phyloP scores from a whole-genome alignment of 129 eudicot species.

The Mikania micrantha region DNA sequence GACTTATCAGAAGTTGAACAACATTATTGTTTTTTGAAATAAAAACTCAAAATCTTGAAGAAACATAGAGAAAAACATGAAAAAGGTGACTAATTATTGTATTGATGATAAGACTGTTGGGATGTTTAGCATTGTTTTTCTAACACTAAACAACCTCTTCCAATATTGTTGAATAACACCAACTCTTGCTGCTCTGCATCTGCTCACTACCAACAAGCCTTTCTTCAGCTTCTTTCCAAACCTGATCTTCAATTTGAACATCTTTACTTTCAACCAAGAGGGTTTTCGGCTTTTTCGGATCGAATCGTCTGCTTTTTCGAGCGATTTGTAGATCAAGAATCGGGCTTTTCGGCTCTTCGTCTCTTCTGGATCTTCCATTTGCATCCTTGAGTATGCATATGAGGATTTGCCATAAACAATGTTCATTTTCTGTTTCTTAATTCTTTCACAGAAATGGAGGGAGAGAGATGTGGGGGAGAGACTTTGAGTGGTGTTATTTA shows the following conservation, averaged over 20 bases:
- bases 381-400: conserved; percentile 46
- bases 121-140: conserved; percentile 23
- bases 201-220: conserved; percentile 27
- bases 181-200: conserved; percentile 23
- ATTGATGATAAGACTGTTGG: conserved; percentile 24
- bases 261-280: conserved; percentile 37
- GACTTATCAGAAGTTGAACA: neutral
- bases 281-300: conserved; percentile 29
- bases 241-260: conserved; percentile 39
- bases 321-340: conserved; percentile 49
- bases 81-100: neutral
- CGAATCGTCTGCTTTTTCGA: conserved; percentile 32
- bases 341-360: conserved; percentile 39
- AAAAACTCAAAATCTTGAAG: conserved; percentile 5
- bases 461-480: neutral
- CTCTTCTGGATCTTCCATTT: conserved; percentile 49
- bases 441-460: neutral
- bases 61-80: neutral
- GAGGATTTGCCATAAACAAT: conserved; percentile 13
- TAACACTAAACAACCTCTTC: conserved; percentile 24
- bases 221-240: conserved; percentile 55
- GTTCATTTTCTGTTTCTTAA: conserved; percentile 1
- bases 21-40: neutral
- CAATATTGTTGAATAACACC: conserved; percentile 32
- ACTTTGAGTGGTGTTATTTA: conserved; percentile 16